Conservation (phyloP, 257 asterid species). For the Solanum clarkiae region DNA sequence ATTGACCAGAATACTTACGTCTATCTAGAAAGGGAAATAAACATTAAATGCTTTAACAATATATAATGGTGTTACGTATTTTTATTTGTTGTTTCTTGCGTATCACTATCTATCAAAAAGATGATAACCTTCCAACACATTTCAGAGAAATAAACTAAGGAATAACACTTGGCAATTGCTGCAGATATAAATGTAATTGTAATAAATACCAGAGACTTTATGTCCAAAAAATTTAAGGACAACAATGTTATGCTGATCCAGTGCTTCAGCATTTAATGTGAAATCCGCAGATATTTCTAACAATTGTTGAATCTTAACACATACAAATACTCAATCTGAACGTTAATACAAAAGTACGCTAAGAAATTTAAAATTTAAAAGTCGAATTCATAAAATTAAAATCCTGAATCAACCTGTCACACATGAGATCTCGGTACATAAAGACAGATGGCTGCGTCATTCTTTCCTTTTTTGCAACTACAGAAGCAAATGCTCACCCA, state of each 20-base stretch:
- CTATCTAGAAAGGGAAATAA: neutral
- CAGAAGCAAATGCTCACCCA: neutral
- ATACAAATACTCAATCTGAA: neutral
- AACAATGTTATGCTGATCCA: neutral
- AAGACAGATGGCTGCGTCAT: neutral
- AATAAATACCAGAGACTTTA: neutral
- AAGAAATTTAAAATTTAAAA: neutral
- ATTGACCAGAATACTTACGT: neutral
- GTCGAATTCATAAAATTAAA: neutral
- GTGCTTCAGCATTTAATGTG: neutral
- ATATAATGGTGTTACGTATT: neutral
- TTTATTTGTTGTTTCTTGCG: neutral
- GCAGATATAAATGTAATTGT: neutral
- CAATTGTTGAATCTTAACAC: neutral
- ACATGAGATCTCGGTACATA: neutral
- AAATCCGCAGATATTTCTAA: neutral
- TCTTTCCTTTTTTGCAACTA: neutral
- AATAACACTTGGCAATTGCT: neutral
- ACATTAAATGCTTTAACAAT: neutral
- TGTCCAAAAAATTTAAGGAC: neutral
- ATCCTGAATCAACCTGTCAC: neutral
- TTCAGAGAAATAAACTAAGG: neutral
- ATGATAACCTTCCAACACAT: neutral
- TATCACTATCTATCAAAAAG: neutral
- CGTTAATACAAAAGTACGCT: neutral